These are phyloP conservation scores for Erysiphe neolycopersici DNA, from an alignment of 2,329 filamentous ascomycete genomes.

Conservation along the genomic window DNA sequence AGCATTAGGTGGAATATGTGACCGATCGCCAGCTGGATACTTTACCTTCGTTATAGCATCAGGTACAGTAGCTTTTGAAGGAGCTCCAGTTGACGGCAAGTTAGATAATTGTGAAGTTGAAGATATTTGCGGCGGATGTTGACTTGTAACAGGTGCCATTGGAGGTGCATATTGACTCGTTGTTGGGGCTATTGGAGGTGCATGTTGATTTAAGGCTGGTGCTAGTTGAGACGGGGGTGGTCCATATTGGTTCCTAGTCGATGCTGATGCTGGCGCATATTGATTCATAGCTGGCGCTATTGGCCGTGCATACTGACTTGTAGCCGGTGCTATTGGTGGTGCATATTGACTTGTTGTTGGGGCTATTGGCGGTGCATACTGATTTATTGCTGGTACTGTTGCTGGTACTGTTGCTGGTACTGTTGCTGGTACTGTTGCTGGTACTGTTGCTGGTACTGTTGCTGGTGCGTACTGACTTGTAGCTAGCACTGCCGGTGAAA, in stretches of 20 bases:
- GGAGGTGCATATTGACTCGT: no score
- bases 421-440: conserved; percentile 25
- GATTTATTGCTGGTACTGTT: conserved; percentile 31
- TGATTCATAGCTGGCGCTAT: conserved; percentile 35
- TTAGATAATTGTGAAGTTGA: conserved; percentile 14
- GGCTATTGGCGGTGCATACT: conserved; percentile 37
- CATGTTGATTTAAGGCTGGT: neutral
- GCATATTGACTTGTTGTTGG: conserved; percentile 27
- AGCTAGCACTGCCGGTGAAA: conserved; percentile 8
- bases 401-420: conserved; percentile 27
- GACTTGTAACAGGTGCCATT: no score
- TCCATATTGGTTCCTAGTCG: conserved; percentile 9
- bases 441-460: conserved; percentile 34
- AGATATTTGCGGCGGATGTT: neutral
- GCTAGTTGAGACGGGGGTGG: conserved; percentile 14
- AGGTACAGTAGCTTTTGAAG: conserved; percentile 19
- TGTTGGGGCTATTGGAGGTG: conserved; percentile 32
- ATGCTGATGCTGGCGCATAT: conserved; percentile 17
- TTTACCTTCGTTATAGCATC: conserved; percentile 27
- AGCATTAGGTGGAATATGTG: conserved; percentile 57
- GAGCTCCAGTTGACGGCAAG: conserved; percentile 17
- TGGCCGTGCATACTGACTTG: conserved; percentile 1
- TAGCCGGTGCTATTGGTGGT: conserved; percentile 9
- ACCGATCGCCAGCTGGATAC: conserved; percentile 64
- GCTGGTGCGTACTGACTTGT: conserved; percentile 1